Percentiles rank a stretch among this genome's conserved stretches.
Conservation (phyloP, 2,329 filamentous ascomycete species). For the Nigrospora oryzae region DNA sequence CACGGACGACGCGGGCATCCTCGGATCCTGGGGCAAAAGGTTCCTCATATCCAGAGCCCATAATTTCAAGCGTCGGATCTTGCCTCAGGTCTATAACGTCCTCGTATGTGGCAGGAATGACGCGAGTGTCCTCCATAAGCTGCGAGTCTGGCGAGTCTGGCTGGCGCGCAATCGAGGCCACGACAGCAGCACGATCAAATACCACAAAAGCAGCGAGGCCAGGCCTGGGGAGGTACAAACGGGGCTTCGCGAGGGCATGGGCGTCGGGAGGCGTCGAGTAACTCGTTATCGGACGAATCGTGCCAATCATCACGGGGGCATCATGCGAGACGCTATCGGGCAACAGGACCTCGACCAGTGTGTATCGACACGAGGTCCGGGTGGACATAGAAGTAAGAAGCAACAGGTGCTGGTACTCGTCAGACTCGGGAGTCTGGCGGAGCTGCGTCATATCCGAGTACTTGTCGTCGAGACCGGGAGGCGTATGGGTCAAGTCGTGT, state of each 20-base stretch:
- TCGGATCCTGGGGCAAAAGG: conserved; percentile 31
- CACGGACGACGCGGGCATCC: conserved; percentile 39
- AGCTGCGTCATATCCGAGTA: conserved; percentile 42
- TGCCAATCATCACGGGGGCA: conserved; percentile 43
- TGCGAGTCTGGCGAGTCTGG: conserved; percentile 70
- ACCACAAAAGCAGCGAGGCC: conserved; percentile 74
- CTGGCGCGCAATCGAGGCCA: conserved; percentile 63
- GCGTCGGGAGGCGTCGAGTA: conserved; percentile 47
- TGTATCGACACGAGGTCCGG: conserved; percentile 53
- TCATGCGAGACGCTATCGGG: conserved; percentile 31
- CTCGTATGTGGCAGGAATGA: conserved; percentile 63
- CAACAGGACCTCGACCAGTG: conserved; percentile 64
- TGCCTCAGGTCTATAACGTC: conserved; percentile 76
- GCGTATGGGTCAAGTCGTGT: conserved; percentile 69
- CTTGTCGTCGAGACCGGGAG: conserved; percentile 40
- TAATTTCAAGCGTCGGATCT: conserved; percentile 53
- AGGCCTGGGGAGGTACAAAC: conserved; percentile 69
- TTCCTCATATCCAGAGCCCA: conserved; percentile 58
- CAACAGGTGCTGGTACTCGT: conserved; percentile 51
- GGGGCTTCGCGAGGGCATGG: conserved; percentile 40
- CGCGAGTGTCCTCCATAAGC: conserved; percentile 58
- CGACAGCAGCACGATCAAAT: conserved; percentile 68
- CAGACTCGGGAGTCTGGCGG: conserved; percentile 38
- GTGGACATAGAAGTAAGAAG: conserved; percentile 50
- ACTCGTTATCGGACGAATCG: conserved; percentile 59